Evolutionary conservation across 805 yeast species (phyloP), one percentile per base, ranked within the genome.

Genomic region (Metschnikowia henanensis): DNA sequence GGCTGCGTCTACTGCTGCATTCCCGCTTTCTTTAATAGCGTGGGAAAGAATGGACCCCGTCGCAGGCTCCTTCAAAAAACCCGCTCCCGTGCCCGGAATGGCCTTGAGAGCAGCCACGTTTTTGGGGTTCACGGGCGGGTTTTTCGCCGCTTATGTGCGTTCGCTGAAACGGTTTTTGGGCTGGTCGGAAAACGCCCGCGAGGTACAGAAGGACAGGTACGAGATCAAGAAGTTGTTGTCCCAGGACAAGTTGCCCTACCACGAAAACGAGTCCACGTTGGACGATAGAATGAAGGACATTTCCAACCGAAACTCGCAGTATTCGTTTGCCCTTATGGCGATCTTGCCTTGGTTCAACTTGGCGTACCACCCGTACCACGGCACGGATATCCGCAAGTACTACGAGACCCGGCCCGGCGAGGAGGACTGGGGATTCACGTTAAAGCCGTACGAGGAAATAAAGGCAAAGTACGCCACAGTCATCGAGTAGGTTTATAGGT

Each of bases 281-380:
- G 76, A 79, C 37, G 84, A 81, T 47, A 78, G 88, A 72, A 65
- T 84, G 57, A 87, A 87, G 64, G 85, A 81, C 53, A 74, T 84
- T 51, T 81, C 95, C 47, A 80, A 85, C 56, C 77, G 89, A 69
- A 84, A 85, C 73, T 83, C 94, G 19, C 84, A 83, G 53, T 81
- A 81, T 59, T 80, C 95, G 6, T 80, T 79, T 58, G 63, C 79
- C 45, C 68, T 73, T 43, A 60, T 83, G 55, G 77, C 81, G 43
- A 59, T 85, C 48, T 63, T 87, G 56, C 95, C 95, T 19, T 83
- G 89, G 88, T 87, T 88, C 73, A 88, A 88, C 68, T 70, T 85
- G 50, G 89, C 81, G 36, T 68, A 80, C 61, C 96, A 87, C 65
- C 89, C 87, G 54, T 83, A 80, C 69, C 96, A 87, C 64, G 94